Evolutionary conservation across 495 filamentous ascomycete species (phyloP), one percentile per base, ranked within the genome.

Genomic region (Staphylotrichum longicolle): DNA sequence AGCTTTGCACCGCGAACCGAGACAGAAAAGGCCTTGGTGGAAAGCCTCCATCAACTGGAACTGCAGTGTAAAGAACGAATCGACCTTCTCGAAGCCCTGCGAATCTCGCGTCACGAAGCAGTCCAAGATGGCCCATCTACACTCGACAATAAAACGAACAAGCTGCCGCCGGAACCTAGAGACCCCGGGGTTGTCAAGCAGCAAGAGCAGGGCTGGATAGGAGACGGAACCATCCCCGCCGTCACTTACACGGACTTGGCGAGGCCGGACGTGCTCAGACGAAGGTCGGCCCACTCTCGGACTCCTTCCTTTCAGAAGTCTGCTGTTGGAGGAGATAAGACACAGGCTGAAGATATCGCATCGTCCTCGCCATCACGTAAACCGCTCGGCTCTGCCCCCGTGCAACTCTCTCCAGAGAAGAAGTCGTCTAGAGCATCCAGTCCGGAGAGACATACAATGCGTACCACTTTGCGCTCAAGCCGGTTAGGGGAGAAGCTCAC

Each of bases 11-110:
- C 91, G 14, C 86, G 85, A 64, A 85, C 85, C 56, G 93, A 96
- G 75, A 95, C 92, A 1, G 95, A 98, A 66, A 88, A 84, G 60
- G 85, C 88, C 6, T 77, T 98, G 47, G 83, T 90, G 50, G 89
- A 93, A 37, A 93, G 90, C 59, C 77, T 98, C 57, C 83, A 84
- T 58, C 82, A 88, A 58, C 83, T 98, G 70, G 91, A 97, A 70
- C 70, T 92, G 68, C 93, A 98, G 78, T 96, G 91, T 76, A 94
- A 95, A 72, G 92, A 98, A 75, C 84, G 90, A 51, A 91, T 96
- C 52, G 91, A 94, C 72, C 80, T 98, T 15, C 79, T 98, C 14
- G 88, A 93, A 63, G 88, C 93, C 32, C 79, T 98, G 55, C 82
- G 84, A 48, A 75, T 87, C 61, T 96, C 91, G 63, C 84, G 90